phyloP scores from a whole-genome alignment of 148 eudicot genomes.

The Rhododendron mucronatum region DNA sequence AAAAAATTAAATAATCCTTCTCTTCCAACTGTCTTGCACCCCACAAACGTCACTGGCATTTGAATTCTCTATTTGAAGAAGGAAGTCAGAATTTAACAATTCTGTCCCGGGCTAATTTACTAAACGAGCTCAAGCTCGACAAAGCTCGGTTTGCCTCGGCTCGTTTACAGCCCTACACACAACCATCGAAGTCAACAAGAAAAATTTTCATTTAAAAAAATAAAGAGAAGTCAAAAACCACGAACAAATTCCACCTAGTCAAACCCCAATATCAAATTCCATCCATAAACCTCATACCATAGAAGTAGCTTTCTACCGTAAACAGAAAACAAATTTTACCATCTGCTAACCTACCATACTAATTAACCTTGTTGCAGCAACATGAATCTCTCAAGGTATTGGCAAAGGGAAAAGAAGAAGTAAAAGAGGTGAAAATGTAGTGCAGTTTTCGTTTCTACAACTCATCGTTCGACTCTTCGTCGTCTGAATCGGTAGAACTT shows the following conservation, averaged over 20 bases:
- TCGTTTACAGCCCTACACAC: no score
- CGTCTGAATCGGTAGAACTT: slow-evolving; percentile 16
- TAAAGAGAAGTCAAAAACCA: background rate
- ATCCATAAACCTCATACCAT: background rate
- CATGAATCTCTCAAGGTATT: background rate
- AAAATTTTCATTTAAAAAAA: background rate
- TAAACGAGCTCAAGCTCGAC: no score
- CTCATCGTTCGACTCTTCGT: slow-evolving; percentile 31
- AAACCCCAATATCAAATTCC: background rate
- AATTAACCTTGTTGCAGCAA: background rate
- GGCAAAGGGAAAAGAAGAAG: background rate
- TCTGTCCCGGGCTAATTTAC: no score
- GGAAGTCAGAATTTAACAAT: no score
- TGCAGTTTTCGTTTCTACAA: slow-evolving; percentile 6
- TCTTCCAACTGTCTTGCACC: no score
- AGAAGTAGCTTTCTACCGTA: background rate
- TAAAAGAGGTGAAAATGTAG: background rate
- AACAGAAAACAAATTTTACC: background rate
- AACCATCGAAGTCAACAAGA: background rate
- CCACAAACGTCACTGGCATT: no score
- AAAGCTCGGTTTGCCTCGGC: no score
- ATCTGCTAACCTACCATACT: background rate
- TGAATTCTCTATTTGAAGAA: no score
- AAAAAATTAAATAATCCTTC: no score
- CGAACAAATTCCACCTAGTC: no score